Percentiles rank a stretch among this genome's conserved stretches.
phyloP scores from a whole-genome alignment of 176 grass and related monocot genomes.

The Rhynchospora pubera region DNA sequence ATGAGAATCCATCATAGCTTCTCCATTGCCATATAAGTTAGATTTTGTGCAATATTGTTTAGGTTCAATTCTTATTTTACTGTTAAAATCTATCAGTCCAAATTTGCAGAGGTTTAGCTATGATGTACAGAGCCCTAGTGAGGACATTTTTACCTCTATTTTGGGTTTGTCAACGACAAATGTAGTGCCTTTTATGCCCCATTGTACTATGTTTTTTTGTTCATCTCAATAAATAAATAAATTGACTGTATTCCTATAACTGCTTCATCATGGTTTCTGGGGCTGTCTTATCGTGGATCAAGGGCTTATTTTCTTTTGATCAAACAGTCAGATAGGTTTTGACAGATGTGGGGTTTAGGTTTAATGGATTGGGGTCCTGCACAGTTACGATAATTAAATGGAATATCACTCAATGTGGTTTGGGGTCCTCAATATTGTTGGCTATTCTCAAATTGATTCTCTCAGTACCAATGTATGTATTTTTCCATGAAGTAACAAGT shows the following conservation, averaged over 20 bases:
- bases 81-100: not conserved
- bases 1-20: constrained; percentile 24
- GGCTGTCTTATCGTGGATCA: not conserved
- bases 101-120: not conserved
- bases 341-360: not conserved
- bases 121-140: not conserved
- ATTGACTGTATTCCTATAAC: not conserved
- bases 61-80: not conserved
- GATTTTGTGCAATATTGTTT: not conserved
- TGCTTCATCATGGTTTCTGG: not conserved
- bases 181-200: not conserved
- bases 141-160: not conserved
- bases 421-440: not conserved
- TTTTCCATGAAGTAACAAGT: not conserved
- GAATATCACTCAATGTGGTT: not conserved
- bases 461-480: not conserved
- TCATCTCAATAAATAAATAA: not conserved
- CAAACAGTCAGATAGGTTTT: not conserved
- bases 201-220: not conserved
- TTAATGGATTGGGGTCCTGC: not conserved
- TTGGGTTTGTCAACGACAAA: not conserved
- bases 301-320: not conserved
- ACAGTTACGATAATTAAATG: not conserved
- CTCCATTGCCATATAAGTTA: not conserved
- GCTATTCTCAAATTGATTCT: not conserved